Evolutionary conservation across 805 yeast species (phyloP).

Genomic region (Clavispora asparagi): DNA sequence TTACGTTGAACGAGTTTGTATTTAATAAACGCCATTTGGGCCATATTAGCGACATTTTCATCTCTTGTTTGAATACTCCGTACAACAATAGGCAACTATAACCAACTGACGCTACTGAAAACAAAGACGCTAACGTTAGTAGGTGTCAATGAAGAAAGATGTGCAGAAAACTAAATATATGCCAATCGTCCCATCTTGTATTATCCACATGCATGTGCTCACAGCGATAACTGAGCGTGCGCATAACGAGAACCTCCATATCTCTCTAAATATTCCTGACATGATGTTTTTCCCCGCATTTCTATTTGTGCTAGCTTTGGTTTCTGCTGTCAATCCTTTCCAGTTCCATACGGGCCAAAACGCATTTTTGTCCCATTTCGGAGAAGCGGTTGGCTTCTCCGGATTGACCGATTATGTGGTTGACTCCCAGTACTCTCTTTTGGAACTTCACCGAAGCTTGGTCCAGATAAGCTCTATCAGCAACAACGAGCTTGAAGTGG

Average conservation of each 20-base stretch:
- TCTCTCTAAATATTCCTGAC: too few species aligned
- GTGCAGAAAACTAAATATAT: too few species aligned
- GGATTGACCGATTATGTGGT: constrained; percentile 3
- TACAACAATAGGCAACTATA: too few species aligned
- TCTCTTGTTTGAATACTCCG: too few species aligned
- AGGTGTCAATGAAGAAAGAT: too few species aligned
- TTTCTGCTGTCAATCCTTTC: background rate
- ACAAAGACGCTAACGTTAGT: too few species aligned
- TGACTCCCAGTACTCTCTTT: constrained; percentile 4
- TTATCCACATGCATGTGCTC: background rate
- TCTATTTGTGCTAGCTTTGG: background rate
- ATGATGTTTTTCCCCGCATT: background rate
- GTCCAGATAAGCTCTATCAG: constrained; percentile 23
- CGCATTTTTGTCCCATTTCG: background rate
- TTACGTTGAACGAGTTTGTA: background rate
- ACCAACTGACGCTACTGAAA: too few species aligned
- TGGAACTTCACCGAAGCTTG: constrained; percentile 22
- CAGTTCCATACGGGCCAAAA: background rate
- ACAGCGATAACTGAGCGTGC: background rate
- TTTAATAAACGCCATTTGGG: background rate
- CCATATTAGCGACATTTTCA: too few species aligned
- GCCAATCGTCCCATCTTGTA: too few species aligned
- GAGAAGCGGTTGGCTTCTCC: background rate
- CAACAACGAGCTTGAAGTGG: constrained; percentile 27
- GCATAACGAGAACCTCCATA: background rate